Evolutionary conservation across 2,329 filamentous ascomycete genomes (phyloP), one percentile per base, ranked within the genome.

Genomic region (Beauveria sp.): DNA sequence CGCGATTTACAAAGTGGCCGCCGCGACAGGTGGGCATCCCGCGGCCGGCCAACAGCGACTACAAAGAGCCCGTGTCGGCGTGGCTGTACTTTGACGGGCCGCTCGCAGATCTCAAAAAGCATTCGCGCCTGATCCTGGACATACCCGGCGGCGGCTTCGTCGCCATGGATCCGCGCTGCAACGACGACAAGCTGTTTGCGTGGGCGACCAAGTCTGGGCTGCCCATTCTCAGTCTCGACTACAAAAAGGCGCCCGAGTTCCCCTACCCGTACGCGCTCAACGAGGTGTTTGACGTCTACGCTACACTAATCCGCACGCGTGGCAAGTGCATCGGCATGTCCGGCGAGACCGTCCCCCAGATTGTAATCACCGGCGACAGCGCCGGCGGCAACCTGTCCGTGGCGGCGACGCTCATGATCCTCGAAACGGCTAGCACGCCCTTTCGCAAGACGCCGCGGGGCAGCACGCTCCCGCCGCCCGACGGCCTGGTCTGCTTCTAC

Each of bases 51-150:
- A 84, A 85, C 42, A 96, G 91, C 65, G 86, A 90, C 64, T 96
- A 97, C 74, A 87, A 81, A 58, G 91, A 96, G 46, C 89, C 91
- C 0, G 86, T 96, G 1, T 82, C 85, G 61, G 93, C 85, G 1
- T 98, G 93, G 93, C 78, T 99, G 38, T 99, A 97, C 73, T 99
- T 93, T 68, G 91, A 98, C 69, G 95, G 95, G 0, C 88, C 93
- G 0, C 75, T 96, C 8, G 85, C 87, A 2, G 87, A 91, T 52
- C 78, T 97, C 51, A 86, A 86, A 68, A 83, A 88, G 47, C 89
- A 96, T 70, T 87, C 84, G 56, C 89, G 89, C 68, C 74, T 99
- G 30, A 83, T 99, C 1, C 71, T 99, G 42, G 95, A 99, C 72
- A 86, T 98, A 3, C 95, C 95, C 0, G 95, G 95, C 1, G 95